Percentiles rank a stretch among this genome's conserved stretches.
Evolutionary conservation across 345 rosid species (phyloP).

Genomic region (Linum usitatissimum): DNA sequence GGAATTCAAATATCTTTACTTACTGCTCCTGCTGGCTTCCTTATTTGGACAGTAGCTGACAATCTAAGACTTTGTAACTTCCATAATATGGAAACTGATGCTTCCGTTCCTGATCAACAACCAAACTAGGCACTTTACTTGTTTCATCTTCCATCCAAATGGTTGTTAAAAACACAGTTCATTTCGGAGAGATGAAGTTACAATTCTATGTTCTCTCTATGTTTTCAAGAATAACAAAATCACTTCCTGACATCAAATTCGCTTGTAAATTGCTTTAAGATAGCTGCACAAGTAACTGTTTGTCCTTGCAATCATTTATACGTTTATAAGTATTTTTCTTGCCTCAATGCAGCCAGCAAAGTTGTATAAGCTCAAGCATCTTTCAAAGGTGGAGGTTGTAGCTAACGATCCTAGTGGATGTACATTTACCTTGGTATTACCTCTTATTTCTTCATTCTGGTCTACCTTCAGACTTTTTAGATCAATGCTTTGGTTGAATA

Average conservation of each 20-base stretch:
- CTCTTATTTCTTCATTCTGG: background rate
- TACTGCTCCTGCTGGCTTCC: background rate
- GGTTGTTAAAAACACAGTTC: background rate
- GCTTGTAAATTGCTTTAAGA: background rate
- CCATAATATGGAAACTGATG: background rate
- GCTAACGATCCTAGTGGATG: constrained; percentile 96
- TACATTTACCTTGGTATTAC: constrained; percentile 71
- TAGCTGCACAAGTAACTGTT: background rate
- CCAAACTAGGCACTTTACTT: background rate
- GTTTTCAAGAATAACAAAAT: background rate
- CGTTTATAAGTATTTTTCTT: background rate
- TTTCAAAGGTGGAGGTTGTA: constrained; percentile 86
- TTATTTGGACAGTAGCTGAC: background rate
- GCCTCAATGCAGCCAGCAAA: constrained; percentile 63
- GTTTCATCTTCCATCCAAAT: background rate
- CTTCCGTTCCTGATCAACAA: background rate
- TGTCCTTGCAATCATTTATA: background rate
- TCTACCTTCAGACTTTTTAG: background rate
- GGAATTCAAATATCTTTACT: background rate
- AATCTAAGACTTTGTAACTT: background rate
- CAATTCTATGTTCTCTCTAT: background rate
- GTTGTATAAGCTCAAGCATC: constrained; percentile 91
- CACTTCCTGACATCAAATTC: background rate
- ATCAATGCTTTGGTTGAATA: background rate
- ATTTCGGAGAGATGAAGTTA: background rate